A percentile compares a stretch with the other conserved stretches of the same genome.
Evolutionary conservation across 257 asterid genomes (phyloP).

Genomic region (Capsicum rhomboideum): DNA sequence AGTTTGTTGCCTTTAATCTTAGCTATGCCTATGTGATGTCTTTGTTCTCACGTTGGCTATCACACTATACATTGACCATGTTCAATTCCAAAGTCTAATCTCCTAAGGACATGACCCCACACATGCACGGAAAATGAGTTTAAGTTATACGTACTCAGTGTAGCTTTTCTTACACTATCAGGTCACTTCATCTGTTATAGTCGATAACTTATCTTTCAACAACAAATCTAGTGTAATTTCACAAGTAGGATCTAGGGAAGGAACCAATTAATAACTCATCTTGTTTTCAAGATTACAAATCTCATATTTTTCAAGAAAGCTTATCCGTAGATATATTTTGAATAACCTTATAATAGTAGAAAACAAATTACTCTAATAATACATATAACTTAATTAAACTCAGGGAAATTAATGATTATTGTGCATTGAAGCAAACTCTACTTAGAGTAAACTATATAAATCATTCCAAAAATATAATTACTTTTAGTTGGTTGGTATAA

Average conservation of each 20-base stretch:
- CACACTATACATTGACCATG: not conserved
- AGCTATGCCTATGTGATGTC: not conserved
- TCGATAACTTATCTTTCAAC: not conserved
- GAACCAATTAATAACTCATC: too few relatives aligned
- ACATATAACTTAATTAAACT: too few relatives aligned
- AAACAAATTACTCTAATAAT: too few relatives aligned
- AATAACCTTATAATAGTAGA: too few relatives aligned
- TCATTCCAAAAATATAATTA: not conserved
- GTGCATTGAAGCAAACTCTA: not conserved
- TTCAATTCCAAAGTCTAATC: not conserved
- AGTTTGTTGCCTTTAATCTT: not conserved
- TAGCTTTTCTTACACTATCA: too few relatives aligned
- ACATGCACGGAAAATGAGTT: not conserved
- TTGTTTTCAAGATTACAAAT: not conserved
- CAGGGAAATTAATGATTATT: too few relatives aligned
- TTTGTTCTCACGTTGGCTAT: not conserved
- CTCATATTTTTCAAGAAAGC: not conserved
- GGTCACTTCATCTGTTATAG: not conserved
- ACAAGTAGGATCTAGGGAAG: too few relatives aligned
- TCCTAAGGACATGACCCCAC: too few relatives aligned
- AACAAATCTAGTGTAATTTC: not conserved
- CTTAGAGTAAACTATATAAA: not conserved
- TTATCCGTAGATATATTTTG: too few relatives aligned
- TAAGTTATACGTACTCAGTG: not conserved
- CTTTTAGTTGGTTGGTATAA: not conserved